Base-by-base conservation (phyloP, 2,329 filamentous ascomycete species). In the Aspergillus quadricinctus region DNA sequence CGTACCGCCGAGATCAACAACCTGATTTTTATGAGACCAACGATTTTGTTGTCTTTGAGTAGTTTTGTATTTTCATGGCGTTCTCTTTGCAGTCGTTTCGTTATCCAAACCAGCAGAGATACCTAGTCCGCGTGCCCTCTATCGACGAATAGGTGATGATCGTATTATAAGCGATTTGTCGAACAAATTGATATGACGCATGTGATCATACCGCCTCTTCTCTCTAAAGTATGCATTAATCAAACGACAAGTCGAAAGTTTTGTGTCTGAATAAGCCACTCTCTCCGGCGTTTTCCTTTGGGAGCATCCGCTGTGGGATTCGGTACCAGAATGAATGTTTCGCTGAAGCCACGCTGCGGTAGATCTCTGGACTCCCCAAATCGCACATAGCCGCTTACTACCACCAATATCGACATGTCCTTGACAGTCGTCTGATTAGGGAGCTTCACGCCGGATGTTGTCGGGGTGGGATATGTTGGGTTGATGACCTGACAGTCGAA, bases 401-500 rank as follows among this genome's bases (percentile, higher is more conserved):
- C 82, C n/a, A 95, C 82, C 37, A 88, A 75, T 57, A 96, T 80
- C 64, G 86, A 83, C 69, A 87, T 88, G 68, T 89, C 85, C 58
- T 82, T 82, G 53, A 68, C 62, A 64, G 67, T 64, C 62, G 72
- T 76, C 65, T 79, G 76, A 48, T 76, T 72, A 45, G 74, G 73
- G 7, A 58, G 64, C 48, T 71, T 72, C 14, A 65, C 46, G 11
- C 67, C 65, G 77, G 68, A 57, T 14, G 68, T 59, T 64, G 73
- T 80, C 3, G 81, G 78, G n/a, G 82, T 83, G 28, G 82, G 82
- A 62, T 85, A 89, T 56, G 83, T 81, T 10, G 83, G 81, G 75
- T 93, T 94, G 66, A 93, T 77, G 49, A 92, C 84, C 62, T 95
- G 90, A 56, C 85, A 86, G 73, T 96, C 89, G 64, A 88, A 85